Evolutionary conservation across 768 basidiomycete species (phyloP).

Genomic region (Kwoniella pini): DNA sequence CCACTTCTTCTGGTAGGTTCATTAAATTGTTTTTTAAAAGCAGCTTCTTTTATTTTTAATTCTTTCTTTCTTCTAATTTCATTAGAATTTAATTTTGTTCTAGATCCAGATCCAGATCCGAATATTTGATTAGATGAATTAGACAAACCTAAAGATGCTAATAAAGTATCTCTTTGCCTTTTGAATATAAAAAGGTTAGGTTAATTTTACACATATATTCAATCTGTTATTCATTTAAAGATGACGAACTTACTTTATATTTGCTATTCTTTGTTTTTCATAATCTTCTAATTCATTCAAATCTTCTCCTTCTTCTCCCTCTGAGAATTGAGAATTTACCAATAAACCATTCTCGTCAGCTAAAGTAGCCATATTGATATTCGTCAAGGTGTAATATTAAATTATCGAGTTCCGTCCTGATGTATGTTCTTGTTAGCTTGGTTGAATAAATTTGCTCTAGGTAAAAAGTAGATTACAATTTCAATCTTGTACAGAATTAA

Average conservation of each 20-base stretch:
- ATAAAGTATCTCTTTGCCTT: not conserved
- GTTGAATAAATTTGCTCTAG: no score
- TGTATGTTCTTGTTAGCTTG: no score
- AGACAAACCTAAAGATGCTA: constrained; percentile 17
- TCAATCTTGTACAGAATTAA: no score
- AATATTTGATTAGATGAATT: not conserved
- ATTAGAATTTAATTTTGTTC: not conserved
- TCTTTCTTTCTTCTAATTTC: constrained; percentile 14
- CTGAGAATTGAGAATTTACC: no score
- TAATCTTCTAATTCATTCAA: constrained; percentile 32
- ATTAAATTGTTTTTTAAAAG: not conserved
- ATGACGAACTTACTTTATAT: constrained; percentile 45
- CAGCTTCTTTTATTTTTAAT: constrained; percentile 9
- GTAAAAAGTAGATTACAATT: no score
- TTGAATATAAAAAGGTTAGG: no score
- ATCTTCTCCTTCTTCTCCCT: constrained; percentile 7
- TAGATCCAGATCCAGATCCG: not conserved
- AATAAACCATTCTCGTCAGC: constrained; percentile 19
- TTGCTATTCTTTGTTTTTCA: constrained; percentile 41
- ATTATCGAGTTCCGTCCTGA: no score
- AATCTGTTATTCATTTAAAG: no score
- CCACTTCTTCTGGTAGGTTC: constrained; percentile 27
- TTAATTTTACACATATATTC: no score
- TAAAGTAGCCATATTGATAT: not conserved
- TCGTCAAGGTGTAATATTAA: no score